Conservation (phyloP, 768 basidiomycete species). For the Mycena olivaceomarginata region DNA sequence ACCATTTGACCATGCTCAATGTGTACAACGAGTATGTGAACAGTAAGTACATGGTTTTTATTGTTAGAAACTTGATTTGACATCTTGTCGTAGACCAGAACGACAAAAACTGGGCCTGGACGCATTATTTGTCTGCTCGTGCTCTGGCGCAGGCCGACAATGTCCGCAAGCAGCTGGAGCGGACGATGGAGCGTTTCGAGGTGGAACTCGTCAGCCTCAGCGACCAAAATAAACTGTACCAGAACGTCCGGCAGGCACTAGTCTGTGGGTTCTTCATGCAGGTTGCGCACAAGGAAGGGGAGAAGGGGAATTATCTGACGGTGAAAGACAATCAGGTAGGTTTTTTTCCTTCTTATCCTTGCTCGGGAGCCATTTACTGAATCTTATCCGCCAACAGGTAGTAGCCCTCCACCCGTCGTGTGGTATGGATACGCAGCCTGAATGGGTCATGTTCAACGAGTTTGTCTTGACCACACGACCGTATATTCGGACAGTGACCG, state of each 20-base stretch:
- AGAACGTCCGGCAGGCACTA: conserved; percentile 87
- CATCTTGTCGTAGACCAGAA: conserved; percentile 70
- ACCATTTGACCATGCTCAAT: conserved; percentile 95
- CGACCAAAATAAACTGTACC: conserved; percentile 83
- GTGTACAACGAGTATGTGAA: conserved; percentile 95
- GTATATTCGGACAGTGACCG: conserved; percentile 95
- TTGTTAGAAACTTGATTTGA: background rate
- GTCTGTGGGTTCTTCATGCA: conserved; percentile 99
- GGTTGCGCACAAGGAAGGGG: conserved; percentile 95
- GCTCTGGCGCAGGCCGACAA: conserved; percentile 95
- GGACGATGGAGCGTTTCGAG: conserved; percentile 94
- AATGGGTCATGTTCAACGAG: conserved; percentile 96
- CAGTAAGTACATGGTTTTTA: conserved; percentile 68
- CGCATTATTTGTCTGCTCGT: conserved; percentile 89
- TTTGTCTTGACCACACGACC: conserved; percentile 93
- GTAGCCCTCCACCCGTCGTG: conserved; percentile 91
- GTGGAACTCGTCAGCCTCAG: conserved; percentile 81
- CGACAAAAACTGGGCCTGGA: conserved; percentile 94
- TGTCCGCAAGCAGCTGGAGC: conserved; percentile 90
- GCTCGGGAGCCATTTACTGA: background rate
- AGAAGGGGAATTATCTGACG: conserved; percentile 91
- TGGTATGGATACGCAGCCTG: conserved; percentile 90
- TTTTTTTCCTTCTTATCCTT: conserved; percentile 6
- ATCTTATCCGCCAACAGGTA: conserved; percentile 58
- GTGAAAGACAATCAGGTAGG: conserved; percentile 95